Percentiles rank a stretch among this genome's conserved stretches.
phyloP scores from a whole-genome alignment of 2,329 filamentous ascomycete genomes.

The Arthrobotrys sinensis region DNA sequence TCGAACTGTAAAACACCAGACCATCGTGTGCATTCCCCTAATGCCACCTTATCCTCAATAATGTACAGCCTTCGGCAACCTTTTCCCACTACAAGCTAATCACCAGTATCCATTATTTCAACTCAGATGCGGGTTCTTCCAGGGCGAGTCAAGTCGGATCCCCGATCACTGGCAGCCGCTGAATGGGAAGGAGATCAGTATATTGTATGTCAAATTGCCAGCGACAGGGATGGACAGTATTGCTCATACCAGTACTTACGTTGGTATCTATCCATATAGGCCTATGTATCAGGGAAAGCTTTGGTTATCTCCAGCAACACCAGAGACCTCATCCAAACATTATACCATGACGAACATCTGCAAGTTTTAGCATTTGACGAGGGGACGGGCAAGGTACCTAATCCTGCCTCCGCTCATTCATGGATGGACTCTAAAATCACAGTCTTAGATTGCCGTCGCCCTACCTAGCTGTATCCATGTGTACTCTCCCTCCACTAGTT shows the following conservation, averaged over 20 bases:
- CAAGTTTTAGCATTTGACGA: conserved; percentile 87
- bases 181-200: conserved; percentile 68
- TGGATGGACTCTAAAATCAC: conserved; percentile 7
- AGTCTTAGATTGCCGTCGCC: conserved; percentile 32
- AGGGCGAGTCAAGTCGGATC: conserved; percentile 70
- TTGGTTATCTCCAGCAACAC: conserved; percentile 85
- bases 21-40: conserved; percentile 29
- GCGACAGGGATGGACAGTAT: background rate
- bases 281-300: conserved; percentile 90
- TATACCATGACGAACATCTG: conserved; percentile 85
- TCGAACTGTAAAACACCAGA: conserved; percentile 1
- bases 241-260: conserved; percentile 13
- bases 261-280: conserved; percentile 70
- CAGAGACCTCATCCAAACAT: conserved; percentile 84
- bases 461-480: conserved; percentile 53
- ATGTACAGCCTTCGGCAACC: conserved; percentile 18
- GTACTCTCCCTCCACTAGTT: conserved; percentile 39
- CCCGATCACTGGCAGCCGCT: conserved; percentile 71
- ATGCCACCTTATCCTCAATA: conserved; percentile 36
- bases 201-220: conserved; percentile 34
- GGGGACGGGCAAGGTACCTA: conserved; percentile 82
- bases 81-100: conserved; percentile 35
- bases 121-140: conserved; percentile 66
- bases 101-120: conserved; percentile 7
- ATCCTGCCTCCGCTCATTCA: conserved; percentile 70